phyloP scores from a whole-genome alignment of 352 stramenopile genomes.

The Phytophthora rubi region DNA sequence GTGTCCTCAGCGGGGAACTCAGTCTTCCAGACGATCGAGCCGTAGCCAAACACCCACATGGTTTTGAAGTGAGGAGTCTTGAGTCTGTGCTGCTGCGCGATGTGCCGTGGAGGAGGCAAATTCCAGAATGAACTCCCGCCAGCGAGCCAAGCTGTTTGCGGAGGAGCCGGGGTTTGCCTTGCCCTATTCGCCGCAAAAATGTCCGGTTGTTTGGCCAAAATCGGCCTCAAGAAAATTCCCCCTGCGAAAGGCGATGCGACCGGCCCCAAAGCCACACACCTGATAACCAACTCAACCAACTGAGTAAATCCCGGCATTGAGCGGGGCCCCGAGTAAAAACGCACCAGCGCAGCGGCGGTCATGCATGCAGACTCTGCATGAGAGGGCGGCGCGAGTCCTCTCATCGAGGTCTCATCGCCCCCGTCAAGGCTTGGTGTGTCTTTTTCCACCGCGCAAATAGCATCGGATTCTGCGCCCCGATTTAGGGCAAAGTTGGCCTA shows the following conservation, averaged over 20 bases:
- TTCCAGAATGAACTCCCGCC: slow-evolving; percentile 37
- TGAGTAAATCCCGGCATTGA: slow-evolving; percentile 8
- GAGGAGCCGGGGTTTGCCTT: slow-evolving; percentile 2
- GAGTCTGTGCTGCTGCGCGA: slow-evolving; percentile 9
- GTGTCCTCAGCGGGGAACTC: slow-evolving; percentile 72
- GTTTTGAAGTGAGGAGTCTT: background rate
- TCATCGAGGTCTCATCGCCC: background rate
- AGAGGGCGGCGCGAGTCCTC: background rate
- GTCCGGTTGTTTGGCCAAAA: slow-evolving; percentile 33
- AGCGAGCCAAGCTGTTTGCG: background rate
- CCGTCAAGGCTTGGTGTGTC: background rate
- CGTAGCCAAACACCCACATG: slow-evolving; percentile 90
- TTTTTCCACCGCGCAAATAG: background rate
- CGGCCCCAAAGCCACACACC: too few relatives aligned
- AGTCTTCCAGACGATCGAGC: slow-evolving; percentile 85
- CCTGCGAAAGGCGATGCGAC: slow-evolving; percentile 13
- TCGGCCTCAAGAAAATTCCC: slow-evolving; percentile 33
- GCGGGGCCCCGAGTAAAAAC: slow-evolving; percentile 14
- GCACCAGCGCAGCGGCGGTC: slow-evolving; percentile 6
- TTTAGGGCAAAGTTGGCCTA: background rate
- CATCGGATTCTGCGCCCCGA: background rate
- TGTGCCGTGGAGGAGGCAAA: slow-evolving; percentile 29
- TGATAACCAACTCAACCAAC: too few relatives aligned
- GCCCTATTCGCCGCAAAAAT: slow-evolving; percentile 12
- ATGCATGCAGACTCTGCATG: slow-evolving; percentile 4